Percentiles rank a stretch among this genome's conserved stretches.
Conservation (phyloP, 345 rosid species). For the Reutealis trisperma region DNA sequence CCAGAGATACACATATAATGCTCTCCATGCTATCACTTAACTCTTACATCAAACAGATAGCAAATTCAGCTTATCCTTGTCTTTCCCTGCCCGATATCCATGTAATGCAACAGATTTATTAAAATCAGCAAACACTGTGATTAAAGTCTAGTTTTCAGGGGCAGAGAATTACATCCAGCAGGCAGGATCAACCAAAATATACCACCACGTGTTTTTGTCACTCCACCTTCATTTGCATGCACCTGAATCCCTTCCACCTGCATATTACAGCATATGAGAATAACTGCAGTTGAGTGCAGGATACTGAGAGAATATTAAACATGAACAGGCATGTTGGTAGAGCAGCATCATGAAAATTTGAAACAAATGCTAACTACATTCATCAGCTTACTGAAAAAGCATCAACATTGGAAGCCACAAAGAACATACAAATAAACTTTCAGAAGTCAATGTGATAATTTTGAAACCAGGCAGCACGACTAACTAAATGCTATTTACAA, state of each 20-base stretch:
- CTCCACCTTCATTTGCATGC: constrained; percentile 93
- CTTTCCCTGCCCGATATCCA: not conserved
- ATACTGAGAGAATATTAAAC: not conserved
- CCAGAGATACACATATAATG: not conserved
- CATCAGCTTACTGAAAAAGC: not conserved
- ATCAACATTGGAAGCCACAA: not conserved
- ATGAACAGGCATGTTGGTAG: not conserved
- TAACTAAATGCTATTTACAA: not conserved
- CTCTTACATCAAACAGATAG: not conserved
- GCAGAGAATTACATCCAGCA: constrained; percentile 79
- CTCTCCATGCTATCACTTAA: not conserved
- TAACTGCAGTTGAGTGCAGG: not conserved
- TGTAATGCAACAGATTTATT: not conserved
- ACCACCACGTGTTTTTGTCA: constrained; percentile 93
- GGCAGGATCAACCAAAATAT: constrained; percentile 91
- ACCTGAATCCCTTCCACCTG: constrained; percentile 97
- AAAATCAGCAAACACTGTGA: not conserved
- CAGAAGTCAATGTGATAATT: not conserved
- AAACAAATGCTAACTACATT: not conserved
- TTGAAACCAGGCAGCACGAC: not conserved
- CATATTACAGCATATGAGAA: constrained; percentile 19
- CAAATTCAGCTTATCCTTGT: not conserved
- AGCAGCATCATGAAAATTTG: not conserved
- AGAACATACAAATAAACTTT: not conserved
- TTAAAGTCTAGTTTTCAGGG: constrained; percentile 19